phyloP scores from a whole-genome alignment of 2,329 filamentous ascomycete genomes.

The Sphaerulina populicola region DNA sequence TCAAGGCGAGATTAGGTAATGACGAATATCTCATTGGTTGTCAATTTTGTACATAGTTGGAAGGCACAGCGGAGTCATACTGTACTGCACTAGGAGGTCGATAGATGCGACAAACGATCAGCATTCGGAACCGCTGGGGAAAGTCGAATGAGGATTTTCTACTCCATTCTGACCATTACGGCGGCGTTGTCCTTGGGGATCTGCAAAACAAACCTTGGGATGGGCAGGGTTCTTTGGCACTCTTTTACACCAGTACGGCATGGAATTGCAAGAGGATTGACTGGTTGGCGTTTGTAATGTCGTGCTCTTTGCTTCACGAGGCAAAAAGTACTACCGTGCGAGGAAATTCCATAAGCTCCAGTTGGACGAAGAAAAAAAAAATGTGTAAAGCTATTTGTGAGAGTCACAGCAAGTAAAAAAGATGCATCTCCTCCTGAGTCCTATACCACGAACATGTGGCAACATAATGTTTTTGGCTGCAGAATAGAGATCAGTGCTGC shows the following conservation, averaged over 20 bases:
- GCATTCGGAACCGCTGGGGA: background rate
- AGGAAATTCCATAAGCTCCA: too few relatives aligned
- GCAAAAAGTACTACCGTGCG: background rate
- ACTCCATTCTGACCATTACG: background rate
- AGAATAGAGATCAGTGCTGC: too few relatives aligned
- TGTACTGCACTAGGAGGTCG: conserved; percentile 3
- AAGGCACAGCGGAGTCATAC: background rate
- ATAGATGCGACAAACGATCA: background rate
- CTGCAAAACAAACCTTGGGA: background rate
- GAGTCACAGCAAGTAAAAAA: background rate
- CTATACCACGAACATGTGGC: background rate
- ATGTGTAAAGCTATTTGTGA: background rate
- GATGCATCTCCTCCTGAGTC: background rate
- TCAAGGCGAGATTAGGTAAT: conserved; percentile 4
- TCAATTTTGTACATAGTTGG: conserved; percentile 1
- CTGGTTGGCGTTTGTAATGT: background rate
- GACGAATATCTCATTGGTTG: conserved; percentile 5
- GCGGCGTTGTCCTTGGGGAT: background rate
- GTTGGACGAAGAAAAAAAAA: background rate
- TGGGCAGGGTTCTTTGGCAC: background rate
- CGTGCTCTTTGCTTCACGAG: too few relatives aligned
- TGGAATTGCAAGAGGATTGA: background rate
- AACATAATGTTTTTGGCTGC: too few relatives aligned
- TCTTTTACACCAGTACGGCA: background rate
- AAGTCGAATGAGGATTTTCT: too few relatives aligned